These are phyloP conservation scores for Fusarium multiceps DNA, from an alignment of 2,329 filamentous ascomycete genomes.

Conservation along the genomic window DNA sequence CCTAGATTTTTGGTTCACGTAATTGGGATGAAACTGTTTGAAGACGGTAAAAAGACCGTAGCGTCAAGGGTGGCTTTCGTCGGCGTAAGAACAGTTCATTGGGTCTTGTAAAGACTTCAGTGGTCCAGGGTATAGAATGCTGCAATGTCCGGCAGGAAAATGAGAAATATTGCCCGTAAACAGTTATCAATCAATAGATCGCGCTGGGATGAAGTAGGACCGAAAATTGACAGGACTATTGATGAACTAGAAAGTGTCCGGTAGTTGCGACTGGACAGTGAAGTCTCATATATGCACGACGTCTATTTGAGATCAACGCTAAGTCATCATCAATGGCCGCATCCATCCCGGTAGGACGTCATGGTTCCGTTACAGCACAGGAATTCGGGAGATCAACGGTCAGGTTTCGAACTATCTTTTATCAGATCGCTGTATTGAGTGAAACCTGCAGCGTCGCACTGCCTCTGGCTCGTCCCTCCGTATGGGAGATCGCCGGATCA, in stretches of 20 bases:
- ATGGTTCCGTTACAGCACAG: not conserved
- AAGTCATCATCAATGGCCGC: not conserved
- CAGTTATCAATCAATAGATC: not conserved
- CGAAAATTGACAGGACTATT: not conserved
- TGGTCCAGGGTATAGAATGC: not conserved
- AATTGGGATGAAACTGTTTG: not conserved
- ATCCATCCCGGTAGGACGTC: not conserved
- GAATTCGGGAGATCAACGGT: not conserved
- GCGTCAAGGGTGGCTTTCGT: not conserved
- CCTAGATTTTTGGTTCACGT: fast-evolving
- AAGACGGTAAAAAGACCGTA: not conserved
- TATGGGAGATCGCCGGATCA: not conserved
- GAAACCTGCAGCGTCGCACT: not conserved
- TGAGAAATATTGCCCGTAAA: not conserved
- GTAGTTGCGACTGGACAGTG: not conserved
- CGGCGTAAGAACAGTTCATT: fast-evolving
- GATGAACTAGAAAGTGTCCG: too few species aligned
- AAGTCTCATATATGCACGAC: not conserved
- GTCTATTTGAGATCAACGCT: not conserved
- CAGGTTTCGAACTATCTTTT: not conserved
- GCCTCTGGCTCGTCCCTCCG: fast-evolving
- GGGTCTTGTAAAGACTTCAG: not conserved
- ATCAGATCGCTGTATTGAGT: not conserved
- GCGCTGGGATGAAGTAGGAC: not conserved
- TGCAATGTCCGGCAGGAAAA: too few species aligned